Conservation (phyloP, 768 basidiomycete species). For the Agaricus subrufescens region DNA sequence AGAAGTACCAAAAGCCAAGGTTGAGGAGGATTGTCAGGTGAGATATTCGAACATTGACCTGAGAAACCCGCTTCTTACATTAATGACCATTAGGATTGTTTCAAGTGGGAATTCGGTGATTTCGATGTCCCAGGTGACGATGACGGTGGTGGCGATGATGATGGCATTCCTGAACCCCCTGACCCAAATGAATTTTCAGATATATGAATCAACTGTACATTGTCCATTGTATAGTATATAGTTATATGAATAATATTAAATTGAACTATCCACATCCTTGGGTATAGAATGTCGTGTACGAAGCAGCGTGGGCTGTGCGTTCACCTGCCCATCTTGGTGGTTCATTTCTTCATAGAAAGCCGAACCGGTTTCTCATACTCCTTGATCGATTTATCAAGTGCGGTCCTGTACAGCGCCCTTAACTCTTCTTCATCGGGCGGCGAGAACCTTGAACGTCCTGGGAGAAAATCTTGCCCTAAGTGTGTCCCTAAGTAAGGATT, state of each 20-base stretch:
- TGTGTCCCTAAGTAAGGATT: too few relatives aligned
- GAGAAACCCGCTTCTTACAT: background rate
- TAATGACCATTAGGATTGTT: slow-evolving; percentile 53
- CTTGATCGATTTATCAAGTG: slow-evolving; percentile 1
- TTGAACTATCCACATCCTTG: too few relatives aligned
- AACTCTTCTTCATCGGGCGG: background rate
- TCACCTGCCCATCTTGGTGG: too few relatives aligned
- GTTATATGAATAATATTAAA: background rate
- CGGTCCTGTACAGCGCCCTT: background rate
- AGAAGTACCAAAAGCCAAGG: slow-evolving; percentile 53
- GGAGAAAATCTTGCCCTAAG: too few relatives aligned
- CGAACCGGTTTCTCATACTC: too few relatives aligned
- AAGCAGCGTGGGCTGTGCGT: too few relatives aligned
- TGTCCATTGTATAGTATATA: background rate
- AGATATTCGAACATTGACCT: slow-evolving; percentile 12
- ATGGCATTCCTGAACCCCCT: slow-evolving; percentile 4
- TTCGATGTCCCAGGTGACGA: slow-evolving; percentile 22
- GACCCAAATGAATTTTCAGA: background rate
- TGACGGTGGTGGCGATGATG: background rate
- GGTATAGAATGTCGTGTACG: too few relatives aligned
- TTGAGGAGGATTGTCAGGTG: slow-evolving; percentile 62
- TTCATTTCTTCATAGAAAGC: too few relatives aligned
- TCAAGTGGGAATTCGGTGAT: slow-evolving; percentile 68
- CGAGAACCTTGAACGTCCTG: background rate
- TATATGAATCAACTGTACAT: background rate